phyloP scores from a whole-genome alignment of 495 filamentous ascomycete species.

The Lophiostoma macrostomum region DNA sequence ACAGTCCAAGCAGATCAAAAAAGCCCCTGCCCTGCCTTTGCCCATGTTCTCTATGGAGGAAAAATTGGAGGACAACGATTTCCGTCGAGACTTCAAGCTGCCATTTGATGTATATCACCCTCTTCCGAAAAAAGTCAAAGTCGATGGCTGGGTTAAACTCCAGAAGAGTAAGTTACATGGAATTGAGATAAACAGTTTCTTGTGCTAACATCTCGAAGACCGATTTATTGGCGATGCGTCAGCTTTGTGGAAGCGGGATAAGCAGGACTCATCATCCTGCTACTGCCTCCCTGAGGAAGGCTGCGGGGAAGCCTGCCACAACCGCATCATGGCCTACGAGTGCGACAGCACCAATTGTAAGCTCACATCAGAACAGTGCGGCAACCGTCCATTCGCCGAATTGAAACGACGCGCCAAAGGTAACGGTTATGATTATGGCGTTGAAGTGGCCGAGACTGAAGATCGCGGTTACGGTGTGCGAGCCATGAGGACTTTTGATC shows the following conservation, averaged over 20 bases:
- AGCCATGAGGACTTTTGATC: constrained; percentile 79
- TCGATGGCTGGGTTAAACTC: constrained; percentile 83
- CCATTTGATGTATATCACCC: constrained; percentile 89
- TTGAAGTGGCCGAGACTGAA: constrained; percentile 86
- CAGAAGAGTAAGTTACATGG: constrained; percentile 68
- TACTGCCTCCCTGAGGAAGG: constrained; percentile 73
- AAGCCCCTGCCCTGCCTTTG: constrained; percentile 54
- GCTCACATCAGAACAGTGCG: constrained; percentile 65
- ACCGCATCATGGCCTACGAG: constrained; percentile 94
- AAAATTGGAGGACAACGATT: constrained; percentile 42
- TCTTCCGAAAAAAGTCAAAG: constrained; percentile 80
- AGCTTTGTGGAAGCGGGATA: constrained; percentile 79
- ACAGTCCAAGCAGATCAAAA: constrained; percentile 39
- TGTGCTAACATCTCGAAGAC: constrained; percentile 50
- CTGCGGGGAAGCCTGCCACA: constrained; percentile 87
- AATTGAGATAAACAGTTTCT: not conserved
- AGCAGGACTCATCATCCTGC: constrained; percentile 72
- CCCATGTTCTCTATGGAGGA: constrained; percentile 63
- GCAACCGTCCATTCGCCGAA: constrained; percentile 82
- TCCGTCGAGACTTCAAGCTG: constrained; percentile 75
- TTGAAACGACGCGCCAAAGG: constrained; percentile 71
- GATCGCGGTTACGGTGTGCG: constrained; percentile 91
- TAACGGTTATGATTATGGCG: constrained; percentile 73
- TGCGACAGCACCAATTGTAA: constrained; percentile 89
- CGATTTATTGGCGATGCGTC: constrained; percentile 87